Evolutionary conservation across 2,329 filamentous ascomycete genomes (phyloP), one percentile per base, ranked within the genome.

Genomic region (Domatiomyces globalis): DNA sequence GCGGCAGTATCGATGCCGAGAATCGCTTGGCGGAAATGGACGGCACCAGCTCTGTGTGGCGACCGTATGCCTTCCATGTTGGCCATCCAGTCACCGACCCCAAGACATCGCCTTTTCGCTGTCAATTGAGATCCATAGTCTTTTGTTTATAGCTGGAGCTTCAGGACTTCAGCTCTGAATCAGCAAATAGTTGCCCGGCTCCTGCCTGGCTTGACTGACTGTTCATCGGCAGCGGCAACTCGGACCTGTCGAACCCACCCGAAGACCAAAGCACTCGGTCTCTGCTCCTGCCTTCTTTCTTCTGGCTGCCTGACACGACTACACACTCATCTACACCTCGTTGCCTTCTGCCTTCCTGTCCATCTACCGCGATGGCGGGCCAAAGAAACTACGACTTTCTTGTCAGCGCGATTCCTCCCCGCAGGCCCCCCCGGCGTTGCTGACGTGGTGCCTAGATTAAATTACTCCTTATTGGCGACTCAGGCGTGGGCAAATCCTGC

Each of bases 361-460:
- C 33, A 39, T 15, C 15, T 39, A 15, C 47, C 53, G 51, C 58
- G 59, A 98, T 98, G 92, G 89, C 92, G 65, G 87, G 86, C 71
- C 94, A 90, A 77, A 83, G 92, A 72, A 98, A 98, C 77, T 98
- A 98, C 73, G 92, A 98, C 72, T 96, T 96, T 72, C 78, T 98
- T 73, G 90, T 96, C 83, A 66, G 83, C 71, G 55, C 55, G 25
- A 54, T 57, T 48, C 51, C 51, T 49, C 51, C 39, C 54, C 50
- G 19, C 25, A n/a, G n/a, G 18, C 6, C 29, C 5, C 5, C 20
- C 43, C 36, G 42, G 43, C 19, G 9, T 45, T 39, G 27, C 50
- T 60, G 46, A 52, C 55, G 50, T 47, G 33, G 36, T 47, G 52
- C 22, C 58, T 65, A 95, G 89, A 95, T 95, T 78, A 95, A 95